These are phyloP conservation scores for Xylariaceae sp. DNA, from an alignment of 2,329 filamentous ascomycete genomes.

Conservation along the genomic window DNA sequence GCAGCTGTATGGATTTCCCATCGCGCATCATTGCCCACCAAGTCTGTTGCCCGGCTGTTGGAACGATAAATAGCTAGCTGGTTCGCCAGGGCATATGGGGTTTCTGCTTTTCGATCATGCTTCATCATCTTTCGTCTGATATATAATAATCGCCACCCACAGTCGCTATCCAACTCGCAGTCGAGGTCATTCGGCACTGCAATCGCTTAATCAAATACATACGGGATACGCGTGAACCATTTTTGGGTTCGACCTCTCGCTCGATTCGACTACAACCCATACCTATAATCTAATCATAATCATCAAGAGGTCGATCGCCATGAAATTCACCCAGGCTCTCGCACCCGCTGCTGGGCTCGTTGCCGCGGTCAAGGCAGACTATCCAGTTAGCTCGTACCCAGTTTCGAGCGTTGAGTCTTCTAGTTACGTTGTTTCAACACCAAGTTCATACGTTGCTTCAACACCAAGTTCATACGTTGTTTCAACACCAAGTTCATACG, in stretches of 20 bases:
- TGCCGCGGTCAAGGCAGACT: constrained; percentile 25
- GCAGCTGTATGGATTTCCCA: constrained; percentile 19
- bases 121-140: constrained; percentile 15
- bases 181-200: constrained; percentile 14
- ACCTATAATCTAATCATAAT: constrained; percentile 22
- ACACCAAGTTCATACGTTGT: neutral
- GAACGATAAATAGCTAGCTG: constrained; percentile 22
- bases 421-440: constrained; percentile 20
- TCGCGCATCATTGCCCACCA: constrained; percentile 17
- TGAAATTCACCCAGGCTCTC: constrained; percentile 35
- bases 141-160: constrained; percentile 23
- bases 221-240: neutral
- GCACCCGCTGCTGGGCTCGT: constrained; percentile 31
- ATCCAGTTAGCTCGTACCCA: neutral
- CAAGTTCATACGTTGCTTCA: constrained; percentile 16
- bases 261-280: constrained; percentile 16
- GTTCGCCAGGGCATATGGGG: constrained; percentile 7
- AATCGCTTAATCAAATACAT: constrained; percentile 13
- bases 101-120: constrained; percentile 11
- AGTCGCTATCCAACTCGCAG: constrained; percentile 22
- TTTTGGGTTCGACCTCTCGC: constrained; percentile 21
- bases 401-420: constrained; percentile 1
- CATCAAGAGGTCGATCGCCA: constrained; percentile 23
- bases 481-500: constrained; percentile 3
- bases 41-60: constrained; percentile 14